These are phyloP conservation scores for Nitzschia sp. DNA, from an alignment of 108 stramenopile species.

Conservation along the genomic window DNA sequence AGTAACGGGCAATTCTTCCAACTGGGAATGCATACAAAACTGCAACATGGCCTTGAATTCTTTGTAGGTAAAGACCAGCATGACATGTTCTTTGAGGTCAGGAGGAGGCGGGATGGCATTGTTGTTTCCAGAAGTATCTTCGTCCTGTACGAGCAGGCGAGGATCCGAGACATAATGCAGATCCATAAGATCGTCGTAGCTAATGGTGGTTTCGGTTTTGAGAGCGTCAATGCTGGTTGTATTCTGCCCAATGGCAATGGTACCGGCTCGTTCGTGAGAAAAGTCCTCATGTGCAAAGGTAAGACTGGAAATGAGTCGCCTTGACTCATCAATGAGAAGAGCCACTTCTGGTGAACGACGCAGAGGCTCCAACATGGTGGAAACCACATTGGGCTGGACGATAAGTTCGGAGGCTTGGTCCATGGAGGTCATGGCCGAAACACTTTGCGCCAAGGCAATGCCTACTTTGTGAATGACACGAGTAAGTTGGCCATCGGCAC, in stretches of 20 bases:
- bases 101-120: slow-evolving; percentile 46
- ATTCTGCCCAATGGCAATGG: not conserved
- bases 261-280: slow-evolving; percentile 2
- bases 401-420: slow-evolving; percentile 66
- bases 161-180: slow-evolving; percentile 54
- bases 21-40: slow-evolving; percentile 62
- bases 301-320: slow-evolving; percentile 27
- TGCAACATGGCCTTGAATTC: slow-evolving; percentile 82
- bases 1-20: slow-evolving; percentile 52
- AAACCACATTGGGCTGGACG: slow-evolving; percentile 59
- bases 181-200: slow-evolving; percentile 71
- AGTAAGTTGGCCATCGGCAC: slow-evolving; percentile 28
- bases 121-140: not conserved
- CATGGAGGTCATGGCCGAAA: slow-evolving; percentile 57
- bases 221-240: slow-evolving; percentile 12
- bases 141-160: not conserved
- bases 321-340: slow-evolving; percentile 55
- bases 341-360: slow-evolving; percentile 63
- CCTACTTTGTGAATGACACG: slow-evolving; percentile 62
- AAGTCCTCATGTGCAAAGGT: slow-evolving; percentile 38
- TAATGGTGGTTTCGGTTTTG: slow-evolving; percentile 77
- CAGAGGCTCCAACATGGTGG: slow-evolving; percentile 71
- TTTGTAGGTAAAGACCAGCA: slow-evolving; percentile 75
- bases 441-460: slow-evolving; percentile 52
- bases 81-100: slow-evolving; percentile 70